Base-by-base conservation (phyloP, 768 basidiomycete genomes). In the Rhodotorula taiwanensis region DNA sequence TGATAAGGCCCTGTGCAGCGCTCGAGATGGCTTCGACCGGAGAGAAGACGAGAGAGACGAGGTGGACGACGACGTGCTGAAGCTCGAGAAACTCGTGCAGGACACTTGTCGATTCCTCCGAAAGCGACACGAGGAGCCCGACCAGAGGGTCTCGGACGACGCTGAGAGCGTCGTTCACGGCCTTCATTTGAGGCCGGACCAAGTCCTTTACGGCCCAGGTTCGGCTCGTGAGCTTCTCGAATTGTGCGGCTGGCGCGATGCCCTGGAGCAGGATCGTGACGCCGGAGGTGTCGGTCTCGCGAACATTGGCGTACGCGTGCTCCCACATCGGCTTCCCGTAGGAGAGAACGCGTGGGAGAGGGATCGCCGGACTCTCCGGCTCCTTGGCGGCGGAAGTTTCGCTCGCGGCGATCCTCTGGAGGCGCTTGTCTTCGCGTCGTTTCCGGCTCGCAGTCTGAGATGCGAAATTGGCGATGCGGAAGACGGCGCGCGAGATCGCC, bases 1-100 rank as follows among this genome's bases (percentile, higher is more conserved):
- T 86, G 31, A 89, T 81, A n/a, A 98, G 74, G 25, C 82, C 82
- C 74, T 91, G 87, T 2, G 86, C 87, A 16, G 86, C 84, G 48
- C 80, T 78, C 70, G 88, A 87, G 21, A 93, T 76, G 20, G 83
- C 81, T 25, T 85, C 84, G 34, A 85, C 79, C 0, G 94, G 92
- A 25, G 91, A 97, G 36, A 98, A 77, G 74, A 94, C 82, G 41
- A 94, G 80, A 41, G 80, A 74, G 62, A 86, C 81, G 48, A 86
- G 75, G 50, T 84, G 77, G 69, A 82, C 80, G 7, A 82, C 83
- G 31, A 86, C 80, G 18, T 80, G 82, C 3, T 81, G 79, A 11
- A 76, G 80, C 41, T 79, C 75, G 62, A 86, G 82, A 52, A 86
- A 75, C 47, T 84, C 78, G 71, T 82, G 80, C 5, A 82, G 83